Base-by-base conservation (phyloP, 257 asterid genomes). In the Schizonepeta tenuifolia region DNA sequence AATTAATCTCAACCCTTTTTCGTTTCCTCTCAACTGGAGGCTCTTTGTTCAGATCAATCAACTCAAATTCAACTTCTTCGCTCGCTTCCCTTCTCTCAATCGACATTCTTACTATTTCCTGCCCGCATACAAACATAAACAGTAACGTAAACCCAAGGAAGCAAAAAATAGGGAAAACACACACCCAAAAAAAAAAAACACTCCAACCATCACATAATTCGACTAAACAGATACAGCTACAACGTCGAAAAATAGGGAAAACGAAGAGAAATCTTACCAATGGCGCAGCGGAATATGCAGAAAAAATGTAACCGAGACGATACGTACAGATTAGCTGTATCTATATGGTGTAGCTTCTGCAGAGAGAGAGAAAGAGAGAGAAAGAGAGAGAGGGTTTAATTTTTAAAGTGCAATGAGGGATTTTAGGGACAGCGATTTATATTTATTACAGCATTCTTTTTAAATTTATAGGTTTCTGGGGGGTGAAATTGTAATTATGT, bases 41-140 rank as follows among this genome's bases (percentile, higher is more conserved):
- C 22, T 75, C 87, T 21, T 76, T 71, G 75, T 82, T 84, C 82
- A 84, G 87, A 86, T 86, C 91, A 82, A 86, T 65, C 86, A 76
- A 69, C 74, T 58, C 84, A 51, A 71, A 85, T 58, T 78, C 86
- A 55, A 36, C 71, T 69, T 78, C 84, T 5, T 67, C 82, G 21
- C 80, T 64, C 79, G 35, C 77, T 31, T 58, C 84, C 14, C 66
- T 31, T 80, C 76, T 77, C 79, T 46, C 59, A 9, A 69, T 46
- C 71, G 73, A 50, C 75, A 67, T 33, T 28, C 2, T 11, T 7
- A 72, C 67, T 12, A 21, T 65, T 56, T 31, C 84, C 86, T 81
- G 84, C 71, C 77, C 65, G 46, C 14, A 14, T 10, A 31, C 36
- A 61, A 59, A 7, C 62, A 44, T n/a, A 54, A 22, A 65, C 63